These are phyloP conservation scores for Orbilia oligospora DNA, from an alignment of 2,329 filamentous ascomycete species.

Conservation along the genomic window DNA sequence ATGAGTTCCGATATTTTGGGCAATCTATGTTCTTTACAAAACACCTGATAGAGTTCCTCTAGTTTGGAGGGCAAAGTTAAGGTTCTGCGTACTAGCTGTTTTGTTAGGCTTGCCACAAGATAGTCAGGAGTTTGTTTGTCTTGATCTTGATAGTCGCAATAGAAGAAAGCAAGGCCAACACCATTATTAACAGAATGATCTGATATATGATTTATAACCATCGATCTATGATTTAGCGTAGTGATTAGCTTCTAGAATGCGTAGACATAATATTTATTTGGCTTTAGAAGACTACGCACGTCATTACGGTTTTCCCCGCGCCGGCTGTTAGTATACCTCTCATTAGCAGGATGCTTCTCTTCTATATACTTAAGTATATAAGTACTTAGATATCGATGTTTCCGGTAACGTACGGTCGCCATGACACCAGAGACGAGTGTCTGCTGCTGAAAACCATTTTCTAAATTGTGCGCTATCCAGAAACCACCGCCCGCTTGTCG, in stretches of 20 bases:
- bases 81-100: slow-evolving; percentile 36
- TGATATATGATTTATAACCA: slow-evolving; percentile 52
- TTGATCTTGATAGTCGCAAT: slow-evolving; percentile 51
- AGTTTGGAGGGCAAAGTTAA: slow-evolving; percentile 21
- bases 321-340: slow-evolving; percentile 28
- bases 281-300: slow-evolving; percentile 8
- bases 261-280: background rate
- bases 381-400: no score
- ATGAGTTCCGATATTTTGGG: slow-evolving; percentile 38
- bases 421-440: slow-evolving; percentile 36
- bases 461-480: slow-evolving; percentile 40
- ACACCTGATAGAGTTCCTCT: slow-evolving; percentile 41
- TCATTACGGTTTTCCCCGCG: slow-evolving; percentile 50
- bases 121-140: slow-evolving; percentile 50
- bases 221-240: slow-evolving; percentile 13
- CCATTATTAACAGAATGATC: slow-evolving; percentile 19
- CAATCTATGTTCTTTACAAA: slow-evolving; percentile 44
- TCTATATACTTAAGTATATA: no score
- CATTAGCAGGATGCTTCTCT: background rate
- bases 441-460: slow-evolving; percentile 36
- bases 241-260: slow-evolving; percentile 10
- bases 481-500: slow-evolving; percentile 50
- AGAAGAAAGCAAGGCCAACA: slow-evolving; percentile 42
- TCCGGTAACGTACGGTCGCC: slow-evolving; percentile 34
- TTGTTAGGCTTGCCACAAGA: slow-evolving; percentile 37